Conservation (phyloP, 768 basidiomycete species). For the Postia placenta region DNA sequence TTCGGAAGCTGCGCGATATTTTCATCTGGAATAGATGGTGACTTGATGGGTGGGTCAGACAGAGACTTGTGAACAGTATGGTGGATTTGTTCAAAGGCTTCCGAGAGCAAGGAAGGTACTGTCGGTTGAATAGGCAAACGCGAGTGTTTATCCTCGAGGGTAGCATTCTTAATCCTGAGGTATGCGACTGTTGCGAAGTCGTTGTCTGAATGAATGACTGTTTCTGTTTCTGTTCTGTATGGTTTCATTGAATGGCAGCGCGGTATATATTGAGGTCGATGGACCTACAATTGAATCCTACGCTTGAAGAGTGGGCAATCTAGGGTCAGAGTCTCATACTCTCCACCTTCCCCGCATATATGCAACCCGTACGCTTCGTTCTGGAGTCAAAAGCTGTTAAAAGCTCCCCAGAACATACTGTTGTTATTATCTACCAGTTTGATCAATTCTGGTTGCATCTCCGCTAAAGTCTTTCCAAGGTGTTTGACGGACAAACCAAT, state of each 20-base stretch:
- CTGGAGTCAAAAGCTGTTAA: constrained; percentile 29
- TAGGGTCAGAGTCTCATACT: constrained; percentile 92
- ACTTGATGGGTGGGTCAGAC: no score
- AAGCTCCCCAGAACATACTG: not conserved
- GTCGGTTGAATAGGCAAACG: constrained; percentile 15
- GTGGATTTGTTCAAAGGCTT: constrained; percentile 23
- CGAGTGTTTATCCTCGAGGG: constrained; percentile 50
- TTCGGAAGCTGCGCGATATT: no score
- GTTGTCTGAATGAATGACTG: constrained; percentile 72
- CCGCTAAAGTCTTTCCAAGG: constrained; percentile 66
- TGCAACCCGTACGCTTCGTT: constrained; percentile 84
- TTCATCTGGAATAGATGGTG: no score
- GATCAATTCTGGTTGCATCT: constrained; percentile 68
- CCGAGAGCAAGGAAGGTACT: constrained; percentile 51
- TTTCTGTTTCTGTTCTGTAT: constrained; percentile 55
- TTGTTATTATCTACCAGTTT: constrained; percentile 50
- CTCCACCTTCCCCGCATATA: constrained; percentile 95
- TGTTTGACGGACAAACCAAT: constrained; percentile 77
- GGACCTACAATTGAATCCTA: constrained; percentile 61
- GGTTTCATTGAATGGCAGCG: constrained; percentile 3
- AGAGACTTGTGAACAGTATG: constrained; percentile 6
- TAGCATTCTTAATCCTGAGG: constrained; percentile 69
- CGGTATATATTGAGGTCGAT: not conserved
- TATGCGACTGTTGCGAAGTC: constrained; percentile 91
- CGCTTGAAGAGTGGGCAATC: constrained; percentile 87